phyloP scores from a whole-genome alignment of 306 rosid genomes.

The Acacia confusa region DNA sequence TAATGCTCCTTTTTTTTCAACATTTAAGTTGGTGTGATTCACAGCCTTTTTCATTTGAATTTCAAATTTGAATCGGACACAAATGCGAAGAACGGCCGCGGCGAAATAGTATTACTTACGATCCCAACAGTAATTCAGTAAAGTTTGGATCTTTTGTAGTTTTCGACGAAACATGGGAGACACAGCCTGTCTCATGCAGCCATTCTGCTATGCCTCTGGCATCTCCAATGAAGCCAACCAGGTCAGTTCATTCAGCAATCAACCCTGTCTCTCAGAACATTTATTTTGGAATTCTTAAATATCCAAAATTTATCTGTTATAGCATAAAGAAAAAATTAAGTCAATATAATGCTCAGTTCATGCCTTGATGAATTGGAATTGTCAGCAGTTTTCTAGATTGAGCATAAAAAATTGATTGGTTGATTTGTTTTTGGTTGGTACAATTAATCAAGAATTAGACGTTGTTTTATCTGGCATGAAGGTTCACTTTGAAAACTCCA shows the following conservation, averaged over 20 bases:
- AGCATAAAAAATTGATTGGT: not conserved
- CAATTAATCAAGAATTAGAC: not conserved
- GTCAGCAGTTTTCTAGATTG: not conserved
- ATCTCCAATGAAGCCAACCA: constrained; percentile 56
- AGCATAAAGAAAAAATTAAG: not conserved
- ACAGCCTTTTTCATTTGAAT: constrained; percentile 37
- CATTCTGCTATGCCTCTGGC: constrained; percentile 61
- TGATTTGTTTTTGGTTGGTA: not conserved
- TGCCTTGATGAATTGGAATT: not conserved
- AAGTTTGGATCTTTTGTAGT: constrained; percentile 39
- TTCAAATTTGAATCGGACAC: constrained; percentile 56
- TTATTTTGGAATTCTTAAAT: constrained; percentile 4
- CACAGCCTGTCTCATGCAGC: constrained; percentile 67
- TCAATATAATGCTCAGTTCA: not conserved
- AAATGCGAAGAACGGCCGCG: constrained; percentile 29
- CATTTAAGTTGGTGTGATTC: not conserved
- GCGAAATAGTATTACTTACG: constrained; percentile 1
- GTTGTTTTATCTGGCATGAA: not conserved
- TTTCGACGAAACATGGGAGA: constrained; percentile 59
- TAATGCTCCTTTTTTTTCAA: constrained; percentile 21
- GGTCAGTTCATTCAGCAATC: constrained; percentile 37
- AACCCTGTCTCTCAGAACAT: not conserved
- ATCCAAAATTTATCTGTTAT: not conserved
- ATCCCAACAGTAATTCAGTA: constrained; percentile 6
- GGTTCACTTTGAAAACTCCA: constrained; percentile 21